A percentile compares a stretch with the other conserved stretches of the same genome.
Conservation (phyloP, 2,329 filamentous ascomycete species). For the Cryphonectria radicalis region DNA sequence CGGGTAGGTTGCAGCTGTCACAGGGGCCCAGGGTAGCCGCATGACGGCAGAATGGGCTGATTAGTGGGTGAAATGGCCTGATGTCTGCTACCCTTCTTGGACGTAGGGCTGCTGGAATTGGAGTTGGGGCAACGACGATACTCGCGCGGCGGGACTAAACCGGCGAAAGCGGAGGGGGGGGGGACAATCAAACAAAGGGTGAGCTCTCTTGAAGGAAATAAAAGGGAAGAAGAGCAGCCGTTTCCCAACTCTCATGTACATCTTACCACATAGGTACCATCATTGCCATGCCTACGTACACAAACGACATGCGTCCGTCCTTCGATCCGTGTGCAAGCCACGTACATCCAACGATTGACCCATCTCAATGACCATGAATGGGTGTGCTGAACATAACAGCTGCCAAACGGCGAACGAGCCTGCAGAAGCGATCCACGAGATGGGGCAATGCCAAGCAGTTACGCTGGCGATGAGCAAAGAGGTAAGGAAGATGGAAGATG, state of each 20-base stretch:
- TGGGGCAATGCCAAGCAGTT: not conserved
- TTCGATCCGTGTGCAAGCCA: not conserved
- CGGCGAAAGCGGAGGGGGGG: not conserved
- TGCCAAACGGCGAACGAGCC: not conserved
- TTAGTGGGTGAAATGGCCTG: conserved; percentile 24
- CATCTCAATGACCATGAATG: not conserved
- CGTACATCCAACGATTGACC: not conserved
- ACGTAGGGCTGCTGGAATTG: conserved; percentile 11
- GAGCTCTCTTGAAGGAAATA: not conserved
- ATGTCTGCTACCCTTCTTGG: conserved; percentile 15
- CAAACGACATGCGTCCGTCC: not conserved
- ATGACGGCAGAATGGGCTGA: conserved; percentile 29
- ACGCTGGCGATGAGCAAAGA: not conserved
- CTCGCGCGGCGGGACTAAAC: not conserved
- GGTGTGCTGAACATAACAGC: not conserved
- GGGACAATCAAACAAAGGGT: too few species aligned
- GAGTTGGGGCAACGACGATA: conserved; percentile 5
- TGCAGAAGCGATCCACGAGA: not conserved
- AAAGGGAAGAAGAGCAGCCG: not conserved
- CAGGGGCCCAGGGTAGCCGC: conserved; percentile 1
- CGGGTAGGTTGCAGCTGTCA: not conserved
- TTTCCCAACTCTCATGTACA: not conserved
- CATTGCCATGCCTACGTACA: not conserved
- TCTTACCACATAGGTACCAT: not conserved
- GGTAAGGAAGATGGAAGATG: not conserved